Evolutionary conservation across 768 basidiomycete genomes (phyloP), one percentile per base, ranked within the genome.

Genomic region (Calocybe gangraenosa): DNA sequence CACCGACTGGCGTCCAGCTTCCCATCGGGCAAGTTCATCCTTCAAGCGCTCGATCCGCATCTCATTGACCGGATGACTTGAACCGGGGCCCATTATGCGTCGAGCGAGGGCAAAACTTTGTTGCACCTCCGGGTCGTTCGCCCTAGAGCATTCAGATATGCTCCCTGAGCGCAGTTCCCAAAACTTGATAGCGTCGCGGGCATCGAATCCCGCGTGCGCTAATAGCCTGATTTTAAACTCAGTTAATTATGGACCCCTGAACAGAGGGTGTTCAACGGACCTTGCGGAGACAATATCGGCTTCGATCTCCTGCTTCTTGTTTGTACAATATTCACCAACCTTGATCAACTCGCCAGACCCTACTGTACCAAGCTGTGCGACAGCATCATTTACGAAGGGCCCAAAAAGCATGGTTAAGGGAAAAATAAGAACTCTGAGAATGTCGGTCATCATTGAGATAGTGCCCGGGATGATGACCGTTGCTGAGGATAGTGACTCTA

Each of bases 341-440:
- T 82, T 85, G 39, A 73, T 69, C 31, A 94, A 70, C 58, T 94
- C 85, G 2, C 82, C 81, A 9, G 84, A 81, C 2, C 88, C 84
- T 1, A 87, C 75, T 59, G 83, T 84, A 19, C 90, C 84, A 42
- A 92, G 55, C 41, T 87, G 81, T 0, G 84, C 90, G 19, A 98
- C 76, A 2, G 91, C 93, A 55, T 99, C 95, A 58, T 95, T 94
- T 47, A 97, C 81, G 61, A 97, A 96, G 1, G 95, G 95, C 0
- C 95, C 94, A 45, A 97, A 82, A 7, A 93, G 57, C 85, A 89
- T 92, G 3, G 91, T 96, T 39, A 93, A 57, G 0, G 93, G 93
- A 64, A 93, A 97, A 11, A 93, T 65, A 23, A 92, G 59, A 2
- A 91, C 82, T 33, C 93, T 75, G 18, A 86, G 57, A 17, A 92